These are phyloP conservation scores for Aspergillus sp. DNA, from an alignment of 2,329 filamentous ascomycete species.

Conservation along the genomic window DNA sequence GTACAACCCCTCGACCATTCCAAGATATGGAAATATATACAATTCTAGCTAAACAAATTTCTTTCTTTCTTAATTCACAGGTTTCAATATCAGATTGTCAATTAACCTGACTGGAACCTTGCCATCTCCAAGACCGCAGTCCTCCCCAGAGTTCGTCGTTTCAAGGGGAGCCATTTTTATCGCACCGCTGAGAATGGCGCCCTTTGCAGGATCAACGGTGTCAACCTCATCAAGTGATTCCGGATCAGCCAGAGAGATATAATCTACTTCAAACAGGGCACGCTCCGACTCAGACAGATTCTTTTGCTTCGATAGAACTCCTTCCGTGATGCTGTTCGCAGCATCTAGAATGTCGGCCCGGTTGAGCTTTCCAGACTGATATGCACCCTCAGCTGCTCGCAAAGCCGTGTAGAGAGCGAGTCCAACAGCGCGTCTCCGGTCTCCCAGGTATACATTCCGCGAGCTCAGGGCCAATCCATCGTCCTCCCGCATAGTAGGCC, in stretches of 20 bases:
- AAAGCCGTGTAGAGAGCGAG: slow-evolving; percentile 71
- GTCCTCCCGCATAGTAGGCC: slow-evolving; percentile 70
- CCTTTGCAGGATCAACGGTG: slow-evolving; percentile 65
- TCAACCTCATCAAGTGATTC: slow-evolving; percentile 78
- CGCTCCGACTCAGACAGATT: slow-evolving; percentile 60
- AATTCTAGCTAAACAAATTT: neutral
- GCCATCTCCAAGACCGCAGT: slow-evolving; percentile 67
- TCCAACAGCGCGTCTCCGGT: slow-evolving; percentile 68
- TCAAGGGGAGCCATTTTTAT: slow-evolving; percentile 86
- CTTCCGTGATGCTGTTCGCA: slow-evolving; percentile 61
- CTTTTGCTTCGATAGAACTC: slow-evolving; percentile 61
- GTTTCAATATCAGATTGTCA: slow-evolving; percentile 79
- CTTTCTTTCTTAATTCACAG: slow-evolving; percentile 14
- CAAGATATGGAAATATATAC: neutral
- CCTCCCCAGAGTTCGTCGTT: slow-evolving; percentile 66
- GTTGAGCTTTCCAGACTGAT: slow-evolving; percentile 54
- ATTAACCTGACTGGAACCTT: slow-evolving; percentile 82
- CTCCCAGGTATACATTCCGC: slow-evolving; percentile 87
- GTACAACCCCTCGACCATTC: neutral
- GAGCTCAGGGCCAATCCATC: slow-evolving; percentile 91
- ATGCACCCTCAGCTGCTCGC: slow-evolving; percentile 67
- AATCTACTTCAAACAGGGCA: slow-evolving; percentile 80
- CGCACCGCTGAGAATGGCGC: slow-evolving; percentile 85
- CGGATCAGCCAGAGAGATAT: slow-evolving; percentile 86
- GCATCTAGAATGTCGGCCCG: slow-evolving; percentile 70